Base-by-base conservation (phyloP, 139 green algal genomes). In the Chlorella sp. region DNA sequence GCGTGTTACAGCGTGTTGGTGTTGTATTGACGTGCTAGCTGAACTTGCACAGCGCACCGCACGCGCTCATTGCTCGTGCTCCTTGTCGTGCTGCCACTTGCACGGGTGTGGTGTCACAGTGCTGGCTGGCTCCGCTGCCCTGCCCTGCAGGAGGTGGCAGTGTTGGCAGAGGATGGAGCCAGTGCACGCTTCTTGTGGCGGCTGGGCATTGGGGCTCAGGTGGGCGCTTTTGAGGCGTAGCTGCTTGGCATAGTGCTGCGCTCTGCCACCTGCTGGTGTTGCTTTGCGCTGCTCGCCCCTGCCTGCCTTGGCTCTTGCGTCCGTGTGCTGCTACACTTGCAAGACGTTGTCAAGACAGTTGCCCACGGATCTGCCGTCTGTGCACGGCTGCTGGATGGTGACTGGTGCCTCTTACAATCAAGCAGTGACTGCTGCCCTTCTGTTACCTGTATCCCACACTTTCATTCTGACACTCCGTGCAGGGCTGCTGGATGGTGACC, bases 301-400 rank as follows among this genome's bases (percentile, higher is more conserved):
- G 44, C 9, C 9, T 51, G 7, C 44, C 44, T 51, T 51, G n/a
- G n/a, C 44, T 6, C 44, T 51, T 51, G 44, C 9, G 44, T 39
- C 4, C 36, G 71, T 21, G 32, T 75, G 4, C 6, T 44, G 30
- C 30, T 11, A 1, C 2, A 5, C 30, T 2, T n/a, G 18, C 60
- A 67, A 7, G 11, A n/a, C 44, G 11, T 11, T 55, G 7, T 55
- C 7, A 55, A 17, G 7, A 11, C 44, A 17, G 44, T 55, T 7
- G 7, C 44, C 11, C 44, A 17, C 7, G 7, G 44, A 51, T 51
- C 7, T 51, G 44, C 9, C 51, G 2, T 15, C 85, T n/a, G 15
- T 75, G 0, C n/a, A 88, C 25, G 47, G 78, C 47, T 88, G 85
- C 85, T 88, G 85, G 85, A 86, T 79, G 74, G 47, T 47, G 4